phyloP scores from a whole-genome alignment of 2,329 filamentous ascomycete species.

The Pseudogymnoascus pannorum region DNA sequence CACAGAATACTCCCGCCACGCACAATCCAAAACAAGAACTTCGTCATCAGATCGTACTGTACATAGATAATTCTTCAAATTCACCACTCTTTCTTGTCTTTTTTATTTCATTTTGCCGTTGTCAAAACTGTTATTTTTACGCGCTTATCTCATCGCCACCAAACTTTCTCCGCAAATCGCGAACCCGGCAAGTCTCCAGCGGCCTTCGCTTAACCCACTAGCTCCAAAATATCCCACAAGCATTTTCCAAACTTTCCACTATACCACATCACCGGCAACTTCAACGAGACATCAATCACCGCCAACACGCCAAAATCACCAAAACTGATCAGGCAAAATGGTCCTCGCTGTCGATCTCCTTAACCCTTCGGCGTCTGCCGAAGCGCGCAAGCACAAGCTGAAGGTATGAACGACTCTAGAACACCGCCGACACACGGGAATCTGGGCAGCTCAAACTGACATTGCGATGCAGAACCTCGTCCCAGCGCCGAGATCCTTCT shows the following conservation, averaged over 20 bases:
- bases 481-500: slow-evolving; percentile 95
- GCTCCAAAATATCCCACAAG: slow-evolving; percentile 8
- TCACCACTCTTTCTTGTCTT: background rate
- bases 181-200: slow-evolving; percentile 3
- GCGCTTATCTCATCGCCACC: slow-evolving; percentile 3
- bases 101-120: background rate
- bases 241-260: slow-evolving; percentile 9
- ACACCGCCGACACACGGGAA: slow-evolving; percentile 11
- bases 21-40: background rate
- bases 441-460: slow-evolving; percentile 17
- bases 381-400: slow-evolving; percentile 99
- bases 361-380: slow-evolving; percentile 94
- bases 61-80: background rate
- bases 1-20: background rate
- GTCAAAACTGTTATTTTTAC: background rate
- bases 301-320: slow-evolving; percentile 9
- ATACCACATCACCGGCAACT: slow-evolving; percentile 7
- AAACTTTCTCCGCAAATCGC: slow-evolving; percentile 3
- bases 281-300: slow-evolving; percentile 8
- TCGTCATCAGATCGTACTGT: background rate
- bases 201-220: slow-evolving; percentile 6
- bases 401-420: slow-evolving; percentile 61
- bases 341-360: slow-evolving; percentile 99
- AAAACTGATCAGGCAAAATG: slow-evolving; percentile 38
- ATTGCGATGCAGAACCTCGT: slow-evolving; percentile 65